A percentile compares a stretch with the other conserved stretches of the same genome.
Conservation (phyloP, 306 rosid species). For the Medicago lupulina region DNA sequence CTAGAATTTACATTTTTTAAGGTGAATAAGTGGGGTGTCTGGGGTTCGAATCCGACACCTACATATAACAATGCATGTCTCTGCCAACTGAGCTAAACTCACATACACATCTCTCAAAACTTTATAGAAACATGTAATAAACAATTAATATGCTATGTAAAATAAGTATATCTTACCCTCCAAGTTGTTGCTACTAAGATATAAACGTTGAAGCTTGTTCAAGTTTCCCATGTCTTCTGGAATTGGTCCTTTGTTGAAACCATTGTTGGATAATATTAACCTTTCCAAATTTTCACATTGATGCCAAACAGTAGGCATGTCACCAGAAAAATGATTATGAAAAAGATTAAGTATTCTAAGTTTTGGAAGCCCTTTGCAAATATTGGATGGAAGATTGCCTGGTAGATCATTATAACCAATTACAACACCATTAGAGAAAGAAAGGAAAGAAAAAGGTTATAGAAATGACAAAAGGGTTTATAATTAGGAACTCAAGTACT, state of each 20-base stretch:
- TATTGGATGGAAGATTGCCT: slow-evolving; percentile 18
- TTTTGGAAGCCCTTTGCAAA: slow-evolving; percentile 33
- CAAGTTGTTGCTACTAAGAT: neutral
- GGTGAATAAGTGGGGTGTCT: too few relatives aligned
- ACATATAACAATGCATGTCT: too few relatives aligned
- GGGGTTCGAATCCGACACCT: too few relatives aligned
- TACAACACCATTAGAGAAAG: too few relatives aligned
- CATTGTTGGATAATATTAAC: neutral
- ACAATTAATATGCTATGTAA: neutral
- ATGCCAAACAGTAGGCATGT: slow-evolving; percentile 29
- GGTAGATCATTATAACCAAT: neutral
- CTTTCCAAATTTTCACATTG: slow-evolving; percentile 23
- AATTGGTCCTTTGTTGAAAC: slow-evolving; percentile 9
- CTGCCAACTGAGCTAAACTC: too few relatives aligned
- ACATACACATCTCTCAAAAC: too few relatives aligned
- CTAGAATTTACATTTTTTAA: too few relatives aligned
- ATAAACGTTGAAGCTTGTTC: slow-evolving; percentile 12
- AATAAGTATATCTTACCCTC: slow-evolving; percentile 24
- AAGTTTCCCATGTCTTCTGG: slow-evolving; percentile 29
- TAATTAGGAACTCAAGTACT: too few relatives aligned
- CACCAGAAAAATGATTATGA: slow-evolving; percentile 4
- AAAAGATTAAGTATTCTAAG: neutral
- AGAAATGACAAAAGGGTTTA: too few relatives aligned
- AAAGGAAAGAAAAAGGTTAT: neutral
- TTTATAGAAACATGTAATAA: neutral